Evolutionary conservation across 352 stramenopile genomes (phyloP).

Genomic region (Pythium rishiriense): DNA sequence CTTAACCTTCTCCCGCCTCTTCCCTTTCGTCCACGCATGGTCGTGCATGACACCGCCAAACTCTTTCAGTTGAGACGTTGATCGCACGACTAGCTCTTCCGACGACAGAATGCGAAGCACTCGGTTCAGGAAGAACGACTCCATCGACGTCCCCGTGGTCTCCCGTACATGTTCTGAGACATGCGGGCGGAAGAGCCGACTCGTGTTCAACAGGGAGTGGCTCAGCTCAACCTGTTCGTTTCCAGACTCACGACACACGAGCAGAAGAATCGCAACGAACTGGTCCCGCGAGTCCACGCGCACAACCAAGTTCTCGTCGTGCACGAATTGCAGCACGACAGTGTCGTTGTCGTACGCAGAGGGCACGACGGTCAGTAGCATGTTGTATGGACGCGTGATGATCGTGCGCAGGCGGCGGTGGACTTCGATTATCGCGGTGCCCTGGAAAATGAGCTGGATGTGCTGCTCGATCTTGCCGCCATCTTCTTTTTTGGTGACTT

Average conservation of each 20-base stretch:
- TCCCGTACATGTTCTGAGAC: slow-evolving; percentile 31
- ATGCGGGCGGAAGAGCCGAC: slow-evolving; percentile 65
- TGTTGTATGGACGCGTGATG: slow-evolving; percentile 54
- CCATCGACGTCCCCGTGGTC: slow-evolving; percentile 35
- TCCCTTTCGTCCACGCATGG: slow-evolving; percentile 1
- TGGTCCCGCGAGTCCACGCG: slow-evolving; percentile 58
- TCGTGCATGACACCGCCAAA: not conserved
- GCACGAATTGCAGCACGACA: slow-evolving; percentile 65
- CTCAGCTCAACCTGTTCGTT: slow-evolving; percentile 53
- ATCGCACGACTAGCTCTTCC: not conserved
- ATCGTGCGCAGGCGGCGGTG: slow-evolving; percentile 60
- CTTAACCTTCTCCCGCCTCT: not conserved
- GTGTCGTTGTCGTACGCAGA: slow-evolving; percentile 56
- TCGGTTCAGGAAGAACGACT: slow-evolving; percentile 57
- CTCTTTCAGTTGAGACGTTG: not conserved
- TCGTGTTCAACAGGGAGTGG: slow-evolving; percentile 43
- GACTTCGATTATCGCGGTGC: slow-evolving; percentile 57
- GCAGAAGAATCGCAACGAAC: slow-evolving; percentile 61
- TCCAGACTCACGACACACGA: slow-evolving; percentile 59
- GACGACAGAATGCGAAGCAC: slow-evolving; percentile 36
- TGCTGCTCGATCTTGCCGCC: slow-evolving; percentile 42
- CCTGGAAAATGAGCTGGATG: slow-evolving; percentile 72
- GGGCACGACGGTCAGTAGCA: slow-evolving; percentile 51
- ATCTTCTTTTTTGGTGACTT: slow-evolving; percentile 53
- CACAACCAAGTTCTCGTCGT: slow-evolving; percentile 56